Conservation (phyloP, 208 protist species). For the Leishmania lainsoni region DNA sequence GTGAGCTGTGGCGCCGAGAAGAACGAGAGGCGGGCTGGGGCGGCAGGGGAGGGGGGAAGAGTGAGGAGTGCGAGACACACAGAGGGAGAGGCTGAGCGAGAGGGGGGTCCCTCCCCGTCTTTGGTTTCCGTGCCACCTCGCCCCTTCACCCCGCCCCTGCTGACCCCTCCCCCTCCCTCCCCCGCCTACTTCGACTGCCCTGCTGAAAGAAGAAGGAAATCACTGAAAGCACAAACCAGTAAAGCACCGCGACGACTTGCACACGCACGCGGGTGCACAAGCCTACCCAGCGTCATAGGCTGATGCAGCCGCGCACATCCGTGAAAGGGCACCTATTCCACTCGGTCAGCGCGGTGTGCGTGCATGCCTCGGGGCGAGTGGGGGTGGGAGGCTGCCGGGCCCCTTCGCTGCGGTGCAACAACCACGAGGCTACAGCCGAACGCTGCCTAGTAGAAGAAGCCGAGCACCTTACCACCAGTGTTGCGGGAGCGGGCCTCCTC, state of each 20-base stretch:
- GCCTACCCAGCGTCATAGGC: background rate
- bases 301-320: background rate
- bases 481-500: slow-evolving; percentile 98
- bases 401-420: background rate
- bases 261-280: background rate
- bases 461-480: slow-evolving; percentile 99
- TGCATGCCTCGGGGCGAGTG: background rate
- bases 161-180: too few relatives aligned
- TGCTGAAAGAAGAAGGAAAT: background rate
- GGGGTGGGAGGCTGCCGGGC: background rate
- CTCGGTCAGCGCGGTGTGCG: background rate
- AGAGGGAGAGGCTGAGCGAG: slow-evolving; percentile 2
- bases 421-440: background rate
- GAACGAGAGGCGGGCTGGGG: background rate
- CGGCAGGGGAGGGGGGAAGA: background rate
- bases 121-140: too few relatives aligned
- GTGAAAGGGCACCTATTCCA: background rate
- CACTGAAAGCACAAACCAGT: slow-evolving; percentile 1
- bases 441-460: slow-evolving; percentile 99
- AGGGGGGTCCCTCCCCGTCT: background rate
- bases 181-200: too few relatives aligned
- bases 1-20: background rate
- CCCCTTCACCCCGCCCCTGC: too few relatives aligned
- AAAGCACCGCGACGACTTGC: background rate
- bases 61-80: background rate